Conservation (phyloP, 2,329 filamentous ascomycete species). For the Dactylonectria macrodidyma region DNA sequence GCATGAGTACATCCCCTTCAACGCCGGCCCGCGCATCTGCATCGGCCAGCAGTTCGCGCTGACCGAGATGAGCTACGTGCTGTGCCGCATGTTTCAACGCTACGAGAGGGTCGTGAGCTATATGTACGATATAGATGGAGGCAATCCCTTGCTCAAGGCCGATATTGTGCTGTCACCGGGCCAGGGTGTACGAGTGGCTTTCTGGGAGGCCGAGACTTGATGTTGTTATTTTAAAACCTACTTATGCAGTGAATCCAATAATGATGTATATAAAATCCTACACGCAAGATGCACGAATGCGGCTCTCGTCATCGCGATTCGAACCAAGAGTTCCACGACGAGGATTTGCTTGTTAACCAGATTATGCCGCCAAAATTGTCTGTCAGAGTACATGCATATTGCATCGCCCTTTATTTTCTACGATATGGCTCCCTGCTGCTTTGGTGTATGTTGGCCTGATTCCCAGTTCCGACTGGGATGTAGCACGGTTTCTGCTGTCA, state of each 20-base stretch:
- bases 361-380: no score
- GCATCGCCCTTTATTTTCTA: no score
- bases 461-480: neutral
- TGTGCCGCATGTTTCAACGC: slow-evolving; percentile 80
- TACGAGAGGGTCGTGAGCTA: slow-evolving; percentile 75
- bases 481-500: neutral
- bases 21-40: slow-evolving; percentile 81
- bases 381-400: no score
- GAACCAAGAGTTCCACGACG: no score
- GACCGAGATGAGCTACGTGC: slow-evolving; percentile 82
- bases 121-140: slow-evolving; percentile 70
- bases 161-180: slow-evolving; percentile 74
- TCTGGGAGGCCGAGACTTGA: slow-evolving; percentile 63
- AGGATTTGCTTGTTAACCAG: no score
- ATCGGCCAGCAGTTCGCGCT: slow-evolving; percentile 87
- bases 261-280: neutral
- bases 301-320: no score
- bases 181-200: slow-evolving; percentile 70
- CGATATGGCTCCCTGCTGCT: no score
- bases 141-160: slow-evolving; percentile 67
- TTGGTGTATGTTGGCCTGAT: no score
- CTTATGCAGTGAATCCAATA: no score
- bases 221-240: neutral
- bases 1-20: slow-evolving; percentile 83
- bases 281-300: no score